Base-by-base conservation (phyloP, 129 eudicot genomes). In the Artemisia argyi region DNA sequence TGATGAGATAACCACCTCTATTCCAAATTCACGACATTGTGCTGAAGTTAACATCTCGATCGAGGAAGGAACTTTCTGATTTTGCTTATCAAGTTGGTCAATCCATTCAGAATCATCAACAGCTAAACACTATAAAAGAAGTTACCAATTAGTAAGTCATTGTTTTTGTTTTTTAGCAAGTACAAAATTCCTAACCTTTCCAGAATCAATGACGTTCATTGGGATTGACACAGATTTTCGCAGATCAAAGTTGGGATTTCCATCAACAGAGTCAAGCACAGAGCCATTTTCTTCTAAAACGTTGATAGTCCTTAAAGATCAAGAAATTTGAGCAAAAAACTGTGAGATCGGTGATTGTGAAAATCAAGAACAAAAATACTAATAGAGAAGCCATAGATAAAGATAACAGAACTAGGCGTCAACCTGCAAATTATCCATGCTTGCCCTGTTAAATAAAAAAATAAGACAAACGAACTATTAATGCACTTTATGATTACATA, bases 371-470 rank as follows among this genome's bases (percentile, higher is more conserved):
- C 14, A 54, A 49, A 22, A n/a, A n/a, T n/a, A n/a, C n/a, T n/a
- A 22, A 53, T 39, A 39, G 46, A 39, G 15, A 69, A 44, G 52
- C 24, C 14, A 53, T 24, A 59, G 3, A 63, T 60, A 32, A 50
- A 70, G 73, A 78, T 8, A 76, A 1, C 3, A 11, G 47, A 3
- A 18, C 14, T 48, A 79, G 53, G 60, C 59, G n/a, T 65, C 26
- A 81, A 92, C 97, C 98, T 86, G 91, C 94, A 89, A 28, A 92
- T 78, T 49, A 92, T 68, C 44, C 96, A 89, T 42, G 86, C 90
- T 57, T 80, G 91, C 32, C 96, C 97, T 92, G 73, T 53, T 66
- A 11, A 7, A 49, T 22, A 51, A 30, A 78, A 1, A 58, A 14
- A 66, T 48, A 6, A 1, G 49, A 46, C 44, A 67, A 48, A 55